These are phyloP conservation scores for Talaromyces trachyspermus DNA, from an alignment of 495 filamentous ascomycete genomes.

Conservation along the genomic window DNA sequence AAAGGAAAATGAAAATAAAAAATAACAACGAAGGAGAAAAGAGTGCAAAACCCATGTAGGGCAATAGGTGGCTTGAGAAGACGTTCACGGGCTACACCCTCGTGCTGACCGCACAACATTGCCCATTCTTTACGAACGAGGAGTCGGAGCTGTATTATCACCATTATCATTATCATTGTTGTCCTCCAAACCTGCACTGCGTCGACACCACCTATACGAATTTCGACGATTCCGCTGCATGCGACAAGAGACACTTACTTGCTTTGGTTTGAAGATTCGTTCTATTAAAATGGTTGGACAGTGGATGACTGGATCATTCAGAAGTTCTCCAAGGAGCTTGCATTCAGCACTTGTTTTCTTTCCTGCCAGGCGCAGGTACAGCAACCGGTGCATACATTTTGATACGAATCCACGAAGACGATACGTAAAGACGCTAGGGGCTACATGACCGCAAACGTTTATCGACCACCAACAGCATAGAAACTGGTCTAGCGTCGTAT, in stretches of 20 bases:
- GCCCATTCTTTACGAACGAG: background rate
- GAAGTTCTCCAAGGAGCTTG: background rate
- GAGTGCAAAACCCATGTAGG: too few relatives aligned
- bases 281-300: background rate
- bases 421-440: constrained; percentile 31
- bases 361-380: constrained; percentile 6
- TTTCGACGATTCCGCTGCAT: background rate
- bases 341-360: background rate
- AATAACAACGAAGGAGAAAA: background rate
- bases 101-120: background rate
- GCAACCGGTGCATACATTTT: background rate
- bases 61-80: too few relatives aligned
- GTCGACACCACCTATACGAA: background rate
- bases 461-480: too few relatives aligned
- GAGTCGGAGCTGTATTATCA: constrained; percentile 2
- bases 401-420: constrained; percentile 25
- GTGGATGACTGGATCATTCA: constrained; percentile 6
- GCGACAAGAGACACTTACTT: background rate
- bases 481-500: too few relatives aligned
- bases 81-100: background rate
- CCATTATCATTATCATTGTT: background rate
- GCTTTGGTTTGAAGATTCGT: background rate
- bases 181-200: background rate
- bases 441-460: constrained; percentile 19
- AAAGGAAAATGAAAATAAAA: background rate